Evolutionary conservation across 495 filamentous ascomycete genomes (phyloP), one percentile per base, ranked within the genome.

Genomic region (Bryoglossum gracile): DNA sequence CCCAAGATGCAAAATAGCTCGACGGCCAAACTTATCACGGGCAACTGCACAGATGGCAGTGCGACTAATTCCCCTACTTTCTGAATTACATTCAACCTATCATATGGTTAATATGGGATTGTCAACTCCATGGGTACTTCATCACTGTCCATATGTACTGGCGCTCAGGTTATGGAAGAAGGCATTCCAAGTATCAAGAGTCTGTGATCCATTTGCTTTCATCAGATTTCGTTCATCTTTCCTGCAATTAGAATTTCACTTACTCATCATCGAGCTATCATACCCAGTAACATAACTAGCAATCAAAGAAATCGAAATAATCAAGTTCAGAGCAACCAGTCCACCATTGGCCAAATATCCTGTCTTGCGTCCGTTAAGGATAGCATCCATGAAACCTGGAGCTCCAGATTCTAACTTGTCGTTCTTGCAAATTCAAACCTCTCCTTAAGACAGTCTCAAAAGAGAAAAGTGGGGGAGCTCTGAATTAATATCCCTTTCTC

Each of bases 211-310:
- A 33, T 57, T 42, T 50, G n/a, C 16, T 14, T n/a, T 28, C 3
- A 17, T 32, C n/a, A 38, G 37, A 46, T 8, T 33, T 18, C 8
- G 21, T 40, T 39, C 11, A 18, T 11, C 2, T 11, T 22, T 32
- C 17, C 4, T 8, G 23, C 3, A 24, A 2, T 2, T 3, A 21
- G n/a, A n/a, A 30, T 30, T 13, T 30, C 14, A 39, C 41, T 30
- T 14, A 46, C 47, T 56, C 53, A 56, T 51, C 53, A 56, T 56
- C 14, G 53, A 56, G 1, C 48, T 48, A 48, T 56, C 53, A 32
- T 51, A 56, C 5, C 53, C 53, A 46, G 46, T 55, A 13, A 47
- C 51, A 50, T 54, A 54, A 49, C 45, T 49, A 1, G 51, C 49
- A 19, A 54, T 49, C 24, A 49, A 44, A 9, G 41, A 48, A 22